Evolutionary conservation across 768 basidiomycete genomes (phyloP), one percentile per base, ranked within the genome.

Genomic region (Dentipellis sp.): DNA sequence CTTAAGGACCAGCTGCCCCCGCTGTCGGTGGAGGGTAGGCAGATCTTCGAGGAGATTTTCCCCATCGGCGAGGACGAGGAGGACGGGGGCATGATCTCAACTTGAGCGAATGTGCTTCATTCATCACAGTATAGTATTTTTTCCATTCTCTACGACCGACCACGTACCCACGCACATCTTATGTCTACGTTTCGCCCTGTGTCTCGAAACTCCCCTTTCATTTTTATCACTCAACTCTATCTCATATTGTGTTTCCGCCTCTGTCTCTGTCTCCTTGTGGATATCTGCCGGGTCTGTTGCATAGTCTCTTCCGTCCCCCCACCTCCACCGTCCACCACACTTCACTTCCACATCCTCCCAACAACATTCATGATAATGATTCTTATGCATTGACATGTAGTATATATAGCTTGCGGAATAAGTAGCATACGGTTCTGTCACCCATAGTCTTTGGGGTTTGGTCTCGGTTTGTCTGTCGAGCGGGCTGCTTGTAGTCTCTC

Each of bases 21-120:
- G 22, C 70, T 93, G 58, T 71, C 79, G 39, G 74, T 76, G 23
- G 84, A 90, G 49, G 89, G 88, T 52, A 88, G 85, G 67, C 87
- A 89, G 57, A 81, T 91, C 36, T 92, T 92, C 64, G 74, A 81
- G 50, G 82, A 87, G 67, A 83, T 89, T 52, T 91, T 92, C 62
- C 23, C 61, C 40, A 57, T 69, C 45, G 68, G 70, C 14, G 72
- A 72, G 12, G 81, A 77, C 40, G 84, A 86, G 56, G 85, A 86
- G 57, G 88, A 91, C 63, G 74, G 77, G 38, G 90, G 90, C 16
- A 85, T 83, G 80, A 72, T 91, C 51, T 92, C 89, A 45, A 84
- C 86, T 2, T 91, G 67, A 72, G 35, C 19, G 23, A n/a, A 37
- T 17, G 19, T 36, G n/a, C 22, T 37, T n/a, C 37, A 35, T 34